phyloP scores from a whole-genome alignment of 257 asterid genomes.

The Marsdenia floribunda region DNA sequence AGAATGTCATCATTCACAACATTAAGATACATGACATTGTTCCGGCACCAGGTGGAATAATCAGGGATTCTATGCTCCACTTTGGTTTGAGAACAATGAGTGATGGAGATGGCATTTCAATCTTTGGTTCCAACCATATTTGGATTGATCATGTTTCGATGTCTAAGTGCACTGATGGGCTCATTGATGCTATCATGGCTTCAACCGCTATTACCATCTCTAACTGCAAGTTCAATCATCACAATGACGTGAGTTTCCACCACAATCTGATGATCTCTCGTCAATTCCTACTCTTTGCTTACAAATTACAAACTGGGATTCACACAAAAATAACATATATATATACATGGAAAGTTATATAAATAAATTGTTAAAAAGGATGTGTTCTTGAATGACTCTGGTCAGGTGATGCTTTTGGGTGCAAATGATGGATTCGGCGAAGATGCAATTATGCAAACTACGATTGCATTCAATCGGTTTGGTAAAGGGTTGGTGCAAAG shows the following conservation, averaged over 20 bases:
- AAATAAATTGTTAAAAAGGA: background rate
- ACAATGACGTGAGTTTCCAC: conserved; percentile 28
- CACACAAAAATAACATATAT: too few species aligned
- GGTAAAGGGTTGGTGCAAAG: conserved; percentile 69
- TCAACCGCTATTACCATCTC: conserved; percentile 86
- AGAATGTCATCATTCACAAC: conserved; percentile 57
- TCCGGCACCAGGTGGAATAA: conserved; percentile 47
- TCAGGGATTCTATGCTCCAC: conserved; percentile 52
- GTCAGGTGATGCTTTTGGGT: conserved; percentile 66
- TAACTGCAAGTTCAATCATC: conserved; percentile 81
- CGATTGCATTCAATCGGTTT: conserved; percentile 66
- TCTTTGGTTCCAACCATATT: conserved; percentile 47
- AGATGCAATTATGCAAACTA: conserved; percentile 71
- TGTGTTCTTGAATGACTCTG: background rate
- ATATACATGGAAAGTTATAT: background rate
- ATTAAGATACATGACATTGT: conserved; percentile 53
- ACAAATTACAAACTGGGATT: too few species aligned
- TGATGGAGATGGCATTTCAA: conserved; percentile 69
- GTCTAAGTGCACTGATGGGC: conserved; percentile 57
- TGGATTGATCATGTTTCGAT: conserved; percentile 76
- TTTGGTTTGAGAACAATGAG: conserved; percentile 56
- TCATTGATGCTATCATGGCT: conserved; percentile 68
- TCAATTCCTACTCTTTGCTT: background rate
- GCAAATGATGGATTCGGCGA: conserved; percentile 45
- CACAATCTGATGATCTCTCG: background rate